Percentiles rank a stretch among this genome's conserved stretches.
Conservation (phyloP, 2,329 filamentous ascomycete species). For the Clarireedia monteithiana region DNA sequence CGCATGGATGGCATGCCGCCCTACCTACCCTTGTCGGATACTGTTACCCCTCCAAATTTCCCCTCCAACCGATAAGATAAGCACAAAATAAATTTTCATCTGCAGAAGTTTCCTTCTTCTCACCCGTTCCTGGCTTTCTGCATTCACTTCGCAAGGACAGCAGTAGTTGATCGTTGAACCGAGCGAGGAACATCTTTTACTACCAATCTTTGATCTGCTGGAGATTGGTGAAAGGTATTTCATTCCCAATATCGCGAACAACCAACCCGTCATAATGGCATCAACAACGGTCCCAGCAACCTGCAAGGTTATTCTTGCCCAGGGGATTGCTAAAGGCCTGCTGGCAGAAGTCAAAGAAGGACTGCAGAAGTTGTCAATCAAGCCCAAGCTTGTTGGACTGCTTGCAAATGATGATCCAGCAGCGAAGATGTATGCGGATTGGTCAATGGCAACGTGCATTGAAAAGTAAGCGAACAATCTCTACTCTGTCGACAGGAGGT, state of each 20-base stretch:
- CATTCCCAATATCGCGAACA: not conserved
- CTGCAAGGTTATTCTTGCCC: slow-evolving; percentile 90
- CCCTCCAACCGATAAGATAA: not conserved
- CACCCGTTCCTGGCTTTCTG: not conserved
- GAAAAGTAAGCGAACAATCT: slow-evolving; percentile 67
- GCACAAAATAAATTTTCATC: not conserved
- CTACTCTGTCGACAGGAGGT: too few species aligned
- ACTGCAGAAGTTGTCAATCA: slow-evolving; percentile 60
- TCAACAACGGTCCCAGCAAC: slow-evolving; percentile 33
- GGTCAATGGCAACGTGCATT: slow-evolving; percentile 91
- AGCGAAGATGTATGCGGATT: slow-evolving; percentile 89
- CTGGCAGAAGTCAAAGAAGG: slow-evolving; percentile 71
- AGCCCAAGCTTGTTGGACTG: slow-evolving; percentile 82
- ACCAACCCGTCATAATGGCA: slow-evolving; percentile 5
- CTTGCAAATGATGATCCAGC: slow-evolving; percentile 87
- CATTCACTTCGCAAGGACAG: not conserved
- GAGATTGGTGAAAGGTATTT: not conserved
- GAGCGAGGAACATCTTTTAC: not conserved
- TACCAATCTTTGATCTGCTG: not conserved
- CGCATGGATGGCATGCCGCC: not conserved
- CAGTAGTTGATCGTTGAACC: too few species aligned
- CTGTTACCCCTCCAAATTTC: not conserved
- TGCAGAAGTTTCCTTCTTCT: not conserved
- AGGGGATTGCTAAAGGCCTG: slow-evolving; percentile 76
- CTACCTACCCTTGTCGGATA: not conserved